Percentiles rank a stretch among this genome's conserved stretches.
phyloP scores from a whole-genome alignment of 2,329 filamentous ascomycete genomes.

The Aspergillus neoniger region DNA sequence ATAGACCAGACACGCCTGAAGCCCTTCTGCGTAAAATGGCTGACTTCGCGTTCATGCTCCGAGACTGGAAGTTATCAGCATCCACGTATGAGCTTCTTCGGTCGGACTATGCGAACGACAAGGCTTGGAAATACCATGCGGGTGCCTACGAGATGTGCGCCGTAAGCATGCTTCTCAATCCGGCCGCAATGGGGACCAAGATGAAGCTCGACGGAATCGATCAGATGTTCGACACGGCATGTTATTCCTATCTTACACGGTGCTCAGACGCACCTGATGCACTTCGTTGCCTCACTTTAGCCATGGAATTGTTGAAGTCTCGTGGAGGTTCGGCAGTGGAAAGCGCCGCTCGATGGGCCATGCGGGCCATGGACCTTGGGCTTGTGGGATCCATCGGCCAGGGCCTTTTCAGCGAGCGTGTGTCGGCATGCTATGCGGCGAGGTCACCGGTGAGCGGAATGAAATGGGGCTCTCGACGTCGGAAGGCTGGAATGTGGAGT shows the following conservation, averaged over 20 bases:
- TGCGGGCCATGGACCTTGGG: constrained; percentile 74
- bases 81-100: constrained; percentile 89
- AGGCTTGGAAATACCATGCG: constrained; percentile 94
- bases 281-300: constrained; percentile 72
- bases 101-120: constrained; percentile 88
- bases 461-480: constrained; percentile 68
- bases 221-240: constrained; percentile 83
- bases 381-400: constrained; percentile 75
- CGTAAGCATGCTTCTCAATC: constrained; percentile 76
- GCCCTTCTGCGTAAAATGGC: constrained; percentile 90
- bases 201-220: constrained; percentile 78
- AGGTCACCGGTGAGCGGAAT: constrained; percentile 68
- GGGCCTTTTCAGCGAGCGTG: constrained; percentile 79
- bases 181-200: constrained; percentile 71
- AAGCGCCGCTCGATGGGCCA: constrained; percentile 83
- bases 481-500: constrained; percentile 90
- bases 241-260: constrained; percentile 88
- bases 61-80: constrained; percentile 91
- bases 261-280: constrained; percentile 79
- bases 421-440: constrained; percentile 79
- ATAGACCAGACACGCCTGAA: constrained; percentile 79
- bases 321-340: constrained; percentile 79
- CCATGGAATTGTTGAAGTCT: constrained; percentile 78
- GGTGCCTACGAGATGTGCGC: constrained; percentile 95
- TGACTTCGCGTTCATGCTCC: constrained; percentile 94